Base-by-base conservation (phyloP, 768 basidiomycete genomes). In the Mycena kentingensis region DNA sequence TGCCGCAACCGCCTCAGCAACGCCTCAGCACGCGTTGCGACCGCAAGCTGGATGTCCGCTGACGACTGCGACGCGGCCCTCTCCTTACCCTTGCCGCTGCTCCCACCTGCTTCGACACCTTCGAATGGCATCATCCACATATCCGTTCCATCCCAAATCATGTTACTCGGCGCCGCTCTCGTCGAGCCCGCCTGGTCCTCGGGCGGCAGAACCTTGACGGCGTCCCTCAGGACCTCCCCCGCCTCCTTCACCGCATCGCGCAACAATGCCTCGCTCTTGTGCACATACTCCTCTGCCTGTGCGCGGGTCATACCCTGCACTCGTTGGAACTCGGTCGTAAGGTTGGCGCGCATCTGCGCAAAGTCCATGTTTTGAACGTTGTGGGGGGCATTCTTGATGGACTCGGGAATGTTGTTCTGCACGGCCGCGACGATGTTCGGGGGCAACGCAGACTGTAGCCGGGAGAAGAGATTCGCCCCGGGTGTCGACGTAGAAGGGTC, bases 201-300 rank as follows among this genome's bases (percentile, higher is more conserved):
- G 1, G 94, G 94, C 0, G 94, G 95, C 13, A 98, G 77, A 45
- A 97, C 88, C 67, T 94, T 95, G 62, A 98, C 92, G 11, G 91
- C 93, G 44, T 98, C 94, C 46, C 79, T 84, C 10, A 95, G 73
- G 15, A 87, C 85, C 57, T 89, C 93, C 51, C 89, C 81, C 6
- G 90, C 88, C 62, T 91, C 90, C 62, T 83, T 87, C 61, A 90
- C 78, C 2, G 84, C 88, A 52, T 85, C 87, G 34, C 81, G 75
- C 26, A 88, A 66, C 28, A 87, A 63, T 7, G 67, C 76, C 58
- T 88, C 86, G 65, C 85, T 86, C 73, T 84, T 87, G 62, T 86
- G 83, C 26, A 88, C 81, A 64, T 93, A 93, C 60, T 90, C 92
- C 66, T 92, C 93, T 5, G 90, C 90, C 55, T 88, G 87, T 4